Base-by-base conservation (phyloP, 176 grass and related monocot genomes). In the Cymbopogon citratus region DNA sequence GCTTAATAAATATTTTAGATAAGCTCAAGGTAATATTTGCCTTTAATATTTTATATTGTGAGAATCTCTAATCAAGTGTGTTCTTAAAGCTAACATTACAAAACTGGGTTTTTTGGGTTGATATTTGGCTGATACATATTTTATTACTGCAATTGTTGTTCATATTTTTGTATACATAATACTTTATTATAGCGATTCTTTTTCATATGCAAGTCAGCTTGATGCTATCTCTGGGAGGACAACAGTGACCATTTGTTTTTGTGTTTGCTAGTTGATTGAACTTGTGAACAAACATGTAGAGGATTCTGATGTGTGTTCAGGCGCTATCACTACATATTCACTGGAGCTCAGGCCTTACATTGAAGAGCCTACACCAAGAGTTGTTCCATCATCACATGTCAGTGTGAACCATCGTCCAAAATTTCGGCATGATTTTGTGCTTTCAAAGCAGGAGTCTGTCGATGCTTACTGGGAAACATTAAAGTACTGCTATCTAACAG, bases 391-490 rank as follows among this genome's bases (percentile, higher is more conserved):
- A 75, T 85, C 87, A 5, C 71, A 86, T 33, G 14, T 33, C 28
- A 33, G 14, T 29, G 56, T 28, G 44, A 87, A 84, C 69, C 66
- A 73, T 71, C 67, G 7, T 27, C 81, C 84, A 49, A 89, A 81
- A 56, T 82, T 90, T 60, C 83, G 92, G 51, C 94, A 97, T 84
- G 94, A 97, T 80, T 97, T 97, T 89, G 73, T 85, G 67, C 88
- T 97, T 83, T 85, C 80, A 76, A 94, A 88, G 49, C 77, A 84
- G 52, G 92, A 88, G 27, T 87, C 72, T 56, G 89, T 97, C 43
- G 90, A 92, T 92, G 90, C 69, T 75, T 97, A 97, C 75, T 97
- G 94, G 94, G 89, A 94, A 88, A 97, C 89, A 57, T 84, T 97
- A 39, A 92, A 97, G 70, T 97, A 91, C 85, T 97, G 92, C 61